Base-by-base conservation (phyloP, 2,329 filamentous ascomycete genomes). In the Penicillium vulpinum region DNA sequence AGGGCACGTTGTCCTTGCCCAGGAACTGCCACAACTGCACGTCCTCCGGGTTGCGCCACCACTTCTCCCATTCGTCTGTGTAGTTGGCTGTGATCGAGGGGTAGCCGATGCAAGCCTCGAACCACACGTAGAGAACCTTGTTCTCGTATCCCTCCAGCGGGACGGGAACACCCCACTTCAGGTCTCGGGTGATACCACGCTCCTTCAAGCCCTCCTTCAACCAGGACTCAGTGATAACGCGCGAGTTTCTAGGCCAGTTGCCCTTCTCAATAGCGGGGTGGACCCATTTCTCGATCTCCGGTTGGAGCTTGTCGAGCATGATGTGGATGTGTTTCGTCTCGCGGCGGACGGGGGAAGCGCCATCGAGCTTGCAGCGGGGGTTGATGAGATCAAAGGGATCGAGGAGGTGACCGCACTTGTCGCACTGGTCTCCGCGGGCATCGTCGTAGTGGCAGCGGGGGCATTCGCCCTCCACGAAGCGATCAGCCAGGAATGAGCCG, bases 21-120 rank as follows among this genome's bases (percentile, higher is more conserved):
- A 96, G 90, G 81, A 97, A 95, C 78, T 97, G 92, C 75, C 94
- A 96, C 13, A 97, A 84, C 70, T 88, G 85, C 46, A 97, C 92
- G 33, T 96, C 83, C 43, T 96, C 88, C 0, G 91, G 91, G 73
- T 95, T 89, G 70, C 89, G 87, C 92, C 92, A 97, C 92, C 92
- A 97, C 70, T 90, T 84, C 78, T 96, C 87, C 92, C 92, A 97
- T 61, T 95, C 67, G 43, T 87, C 83, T 5, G 92, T 96, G 74
- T 96, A 96, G 67, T 86, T 92, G 62, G 90, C 91, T 1, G 92
- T 96, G 65, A 97, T 97, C 2, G 91, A 96, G n/a, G 92, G 88
- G 73, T 97, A 97, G 21, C 92, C 92, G 69, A 96, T 94, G 75
- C 90, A 94, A 53, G 91, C 91, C 72, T 96, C 91, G 71, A 97